Evolutionary conservation across 345 rosid species (phyloP), one percentile per base, ranked within the genome.

Genomic region (Sisymbrium altissimum): DNA sequence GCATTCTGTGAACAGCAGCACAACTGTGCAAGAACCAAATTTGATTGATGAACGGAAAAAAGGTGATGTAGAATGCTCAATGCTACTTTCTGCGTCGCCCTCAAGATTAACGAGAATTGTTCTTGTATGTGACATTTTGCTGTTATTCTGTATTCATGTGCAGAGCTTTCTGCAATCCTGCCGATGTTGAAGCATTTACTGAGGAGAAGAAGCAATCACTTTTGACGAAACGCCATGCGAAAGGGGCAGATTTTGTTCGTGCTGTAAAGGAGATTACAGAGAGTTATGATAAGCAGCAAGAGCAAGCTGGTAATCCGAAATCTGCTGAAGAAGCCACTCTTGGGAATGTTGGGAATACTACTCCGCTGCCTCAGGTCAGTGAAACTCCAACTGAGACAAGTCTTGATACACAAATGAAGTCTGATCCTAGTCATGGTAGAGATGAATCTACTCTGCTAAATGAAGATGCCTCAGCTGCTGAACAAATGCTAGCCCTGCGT

Each of bases 151-250:
- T 57, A 56, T 56, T 15, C 6, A 18, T 52, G 6, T 80, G 85
- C 85, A 95, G 99, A 81, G 97, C 97, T 50, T 90, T 95, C 86
- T 95, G 99, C 86, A 87, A 85, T 67, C 97, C 88, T 44, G 91
- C 84, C 59, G 99, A 95, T 77, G 90, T 95, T 49, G 99, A 95
- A 85, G 82, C 96, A 69, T 95, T 95, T 85, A 88, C 99, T 9
- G 99, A 95, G 78, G 99, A 95, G 81, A 95, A 88, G 79, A 95
- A 92, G 78, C 91, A 90, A 78, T 84, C 92, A 50, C 97, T 95
- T 79, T 71, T 88, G 79, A 70, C 70, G 9, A 95, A 90, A 80
- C 92, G 93, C 53, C 97, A 90, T 67, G 95, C 92, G 6, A 92
- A 83, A 81, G 96, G 99, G 72, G 86, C 97, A 56, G 99, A 95